phyloP scores from a whole-genome alignment of 2,329 filamentous ascomycete species.

The Verticillium alfalfae region DNA sequence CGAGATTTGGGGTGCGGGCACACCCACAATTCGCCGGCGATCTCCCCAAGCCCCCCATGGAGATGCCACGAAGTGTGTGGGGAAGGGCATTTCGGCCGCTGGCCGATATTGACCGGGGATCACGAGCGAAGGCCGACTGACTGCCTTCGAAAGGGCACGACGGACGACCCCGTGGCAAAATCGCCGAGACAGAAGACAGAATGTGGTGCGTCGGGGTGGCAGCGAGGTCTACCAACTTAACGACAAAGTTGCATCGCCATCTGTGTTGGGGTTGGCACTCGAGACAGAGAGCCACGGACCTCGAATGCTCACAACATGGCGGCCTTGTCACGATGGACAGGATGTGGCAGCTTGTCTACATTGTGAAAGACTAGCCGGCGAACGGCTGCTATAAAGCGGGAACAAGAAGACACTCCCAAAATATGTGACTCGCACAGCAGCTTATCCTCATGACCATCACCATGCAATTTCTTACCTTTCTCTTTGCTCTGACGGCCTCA shows the following conservation, averaged over 20 bases:
- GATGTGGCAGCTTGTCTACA: background rate
- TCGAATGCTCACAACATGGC: background rate
- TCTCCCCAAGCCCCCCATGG: background rate
- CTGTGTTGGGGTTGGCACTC: background rate
- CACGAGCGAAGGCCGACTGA: background rate
- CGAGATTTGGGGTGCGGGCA: background rate
- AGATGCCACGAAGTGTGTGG: background rate
- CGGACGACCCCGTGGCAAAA: background rate
- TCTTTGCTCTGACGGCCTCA: slow-evolving; percentile 2
- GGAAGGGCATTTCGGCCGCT: background rate
- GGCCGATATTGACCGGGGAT: background rate
- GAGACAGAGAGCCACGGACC: background rate
- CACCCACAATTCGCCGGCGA: background rate
- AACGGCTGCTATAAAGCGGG: background rate
- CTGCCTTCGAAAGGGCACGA: background rate
- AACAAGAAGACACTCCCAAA: background rate
- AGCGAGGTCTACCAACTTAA: background rate
- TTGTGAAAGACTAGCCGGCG: background rate
- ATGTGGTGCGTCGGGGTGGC: background rate
- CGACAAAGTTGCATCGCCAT: background rate
- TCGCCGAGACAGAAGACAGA: background rate
- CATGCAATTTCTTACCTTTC: slow-evolving; percentile 7
- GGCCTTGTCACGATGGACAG: background rate
- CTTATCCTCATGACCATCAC: background rate
- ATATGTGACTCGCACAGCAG: background rate